A percentile compares a stretch with the other conserved stretches of the same genome.
Evolutionary conservation across 768 basidiomycete species (phyloP).

Genomic region (Collybiopsis luxurians): DNA sequence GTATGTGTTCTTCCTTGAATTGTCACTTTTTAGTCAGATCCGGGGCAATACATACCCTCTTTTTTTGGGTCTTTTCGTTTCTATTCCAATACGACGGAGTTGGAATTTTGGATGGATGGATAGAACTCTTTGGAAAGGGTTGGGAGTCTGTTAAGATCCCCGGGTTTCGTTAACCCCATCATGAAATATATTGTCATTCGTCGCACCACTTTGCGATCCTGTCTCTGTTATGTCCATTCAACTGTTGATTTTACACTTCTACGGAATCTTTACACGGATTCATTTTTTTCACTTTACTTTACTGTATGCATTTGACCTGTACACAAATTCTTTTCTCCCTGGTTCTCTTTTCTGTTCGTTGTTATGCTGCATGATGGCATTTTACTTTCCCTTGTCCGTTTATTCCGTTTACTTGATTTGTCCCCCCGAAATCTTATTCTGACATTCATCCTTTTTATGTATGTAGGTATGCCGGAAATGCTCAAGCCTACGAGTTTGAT

Average conservation of each 20-base stretch:
- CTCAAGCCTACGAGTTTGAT: slow-evolving; percentile 96
- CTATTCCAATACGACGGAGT: neutral
- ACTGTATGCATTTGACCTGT: no score
- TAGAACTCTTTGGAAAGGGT: no score
- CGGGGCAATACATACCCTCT: neutral
- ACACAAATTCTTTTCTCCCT: neutral
- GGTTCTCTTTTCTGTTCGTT: slow-evolving; percentile 1
- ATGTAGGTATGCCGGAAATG: slow-evolving; percentile 96
- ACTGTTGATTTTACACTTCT: no score
- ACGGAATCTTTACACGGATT: no score
- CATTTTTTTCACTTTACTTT: no score
- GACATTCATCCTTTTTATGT: slow-evolving; percentile 8
- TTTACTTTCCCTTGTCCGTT: no score
- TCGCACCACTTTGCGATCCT: no score
- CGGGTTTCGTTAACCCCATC: no score
- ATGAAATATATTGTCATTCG: no score
- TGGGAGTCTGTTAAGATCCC: no score
- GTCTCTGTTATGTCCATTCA: no score
- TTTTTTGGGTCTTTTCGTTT: slow-evolving; percentile 10
- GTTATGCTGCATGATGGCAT: slow-evolving; percentile 2
- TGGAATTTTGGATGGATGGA: no score
- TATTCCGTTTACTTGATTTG: neutral
- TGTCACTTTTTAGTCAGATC: neutral
- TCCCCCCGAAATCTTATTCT: neutral
- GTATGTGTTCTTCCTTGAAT: slow-evolving; percentile 25